phyloP scores from a whole-genome alignment of 1,284 basidiomycete genomes.

The Testicularia cyperi region DNA sequence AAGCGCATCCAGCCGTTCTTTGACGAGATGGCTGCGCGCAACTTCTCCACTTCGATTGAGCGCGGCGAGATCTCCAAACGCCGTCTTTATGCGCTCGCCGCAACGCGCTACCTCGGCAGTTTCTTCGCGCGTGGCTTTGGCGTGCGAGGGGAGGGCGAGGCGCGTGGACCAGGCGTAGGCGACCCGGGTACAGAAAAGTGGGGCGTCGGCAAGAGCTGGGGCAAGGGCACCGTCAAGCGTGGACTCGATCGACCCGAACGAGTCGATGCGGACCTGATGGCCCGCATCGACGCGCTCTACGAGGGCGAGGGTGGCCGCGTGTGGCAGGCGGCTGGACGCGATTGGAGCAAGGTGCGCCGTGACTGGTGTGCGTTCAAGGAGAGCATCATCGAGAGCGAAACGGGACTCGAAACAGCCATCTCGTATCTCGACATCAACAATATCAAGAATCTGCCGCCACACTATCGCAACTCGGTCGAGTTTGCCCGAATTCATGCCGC shows the following conservation, averaged over 20 bases:
- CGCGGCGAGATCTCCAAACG: conserved; percentile 49
- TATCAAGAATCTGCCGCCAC: conserved; percentile 50
- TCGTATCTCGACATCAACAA: conserved; percentile 48
- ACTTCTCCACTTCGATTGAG: conserved; percentile 51
- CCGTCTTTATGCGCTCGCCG: conserved; percentile 46
- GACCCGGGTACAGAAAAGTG: conserved; percentile 52
- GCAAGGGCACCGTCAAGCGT: conserved; percentile 58
- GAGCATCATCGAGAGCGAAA: conserved; percentile 55
- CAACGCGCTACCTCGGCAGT: conserved; percentile 52
- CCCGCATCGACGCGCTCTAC: conserved; percentile 47
- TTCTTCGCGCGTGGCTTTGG: conserved; percentile 56
- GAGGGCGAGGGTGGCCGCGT: conserved; percentile 36
- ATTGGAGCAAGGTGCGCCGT: conserved; percentile 35
- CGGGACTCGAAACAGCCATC: conserved; percentile 51
- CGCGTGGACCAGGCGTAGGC: conserved; percentile 53
- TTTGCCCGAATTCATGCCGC: conserved; percentile 53
- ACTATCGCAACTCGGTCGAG: conserved; percentile 54
- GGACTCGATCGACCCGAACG: conserved; percentile 53
- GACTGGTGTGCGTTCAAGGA: conserved; percentile 56
- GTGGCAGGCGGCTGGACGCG: conserved; percentile 50
- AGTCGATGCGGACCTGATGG: conserved; percentile 37
- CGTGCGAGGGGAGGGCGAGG: conserved; percentile 53
- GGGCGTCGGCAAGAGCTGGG: conserved; percentile 60
- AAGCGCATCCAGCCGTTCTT: conserved; percentile 55
- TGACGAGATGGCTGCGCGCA: conserved; percentile 49